These are phyloP conservation scores for Cutaneotrichosporon spelunceum DNA, from an alignment of 1,284 basidiomycete species.

Conservation along the genomic window DNA sequence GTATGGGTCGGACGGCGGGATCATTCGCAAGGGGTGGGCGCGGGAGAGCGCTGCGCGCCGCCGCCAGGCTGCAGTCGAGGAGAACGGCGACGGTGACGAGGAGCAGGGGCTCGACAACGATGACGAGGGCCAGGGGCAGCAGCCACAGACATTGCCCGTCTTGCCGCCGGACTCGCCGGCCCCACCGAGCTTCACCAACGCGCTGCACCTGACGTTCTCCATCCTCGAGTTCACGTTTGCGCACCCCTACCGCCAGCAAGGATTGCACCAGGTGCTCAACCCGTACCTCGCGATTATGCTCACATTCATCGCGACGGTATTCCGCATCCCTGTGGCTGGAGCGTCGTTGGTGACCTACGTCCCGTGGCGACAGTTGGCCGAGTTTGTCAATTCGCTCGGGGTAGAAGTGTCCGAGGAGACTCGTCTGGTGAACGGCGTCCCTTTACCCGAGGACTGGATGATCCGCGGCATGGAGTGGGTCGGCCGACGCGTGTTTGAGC, in stretches of 20 bases:
- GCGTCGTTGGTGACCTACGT: constrained; percentile 68
- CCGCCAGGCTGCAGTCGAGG: constrained; percentile 50
- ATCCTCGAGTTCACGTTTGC: constrained; percentile 71
- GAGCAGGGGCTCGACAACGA: constrained; percentile 5
- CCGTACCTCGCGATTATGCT: constrained; percentile 82
- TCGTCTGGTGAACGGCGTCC: constrained; percentile 56
- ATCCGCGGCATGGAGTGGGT: constrained; percentile 94
- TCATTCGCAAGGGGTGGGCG: constrained; percentile 60
- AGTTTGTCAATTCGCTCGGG: constrained; percentile 58
- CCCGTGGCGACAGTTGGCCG: constrained; percentile 75
- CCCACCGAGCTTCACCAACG: constrained; percentile 65
- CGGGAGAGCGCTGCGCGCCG: constrained; percentile 46
- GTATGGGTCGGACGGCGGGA: constrained; percentile 73
- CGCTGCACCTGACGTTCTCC: constrained; percentile 73
- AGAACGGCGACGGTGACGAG: constrained; percentile 46
- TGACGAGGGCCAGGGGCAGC: constrained; percentile 5
- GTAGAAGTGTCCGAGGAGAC: constrained; percentile 59
- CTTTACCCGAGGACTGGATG: constrained; percentile 92
- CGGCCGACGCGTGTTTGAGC: constrained; percentile 78
- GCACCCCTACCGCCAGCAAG: constrained; percentile 60
- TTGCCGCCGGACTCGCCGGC: constrained; percentile 37
- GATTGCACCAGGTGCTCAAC: constrained; percentile 65
- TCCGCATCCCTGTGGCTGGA: constrained; percentile 63
- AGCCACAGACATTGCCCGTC: neutral
- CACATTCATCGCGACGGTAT: constrained; percentile 78